Base-by-base conservation (phyloP, 1,139 yeast species). In the Taphrina betulina region DNA sequence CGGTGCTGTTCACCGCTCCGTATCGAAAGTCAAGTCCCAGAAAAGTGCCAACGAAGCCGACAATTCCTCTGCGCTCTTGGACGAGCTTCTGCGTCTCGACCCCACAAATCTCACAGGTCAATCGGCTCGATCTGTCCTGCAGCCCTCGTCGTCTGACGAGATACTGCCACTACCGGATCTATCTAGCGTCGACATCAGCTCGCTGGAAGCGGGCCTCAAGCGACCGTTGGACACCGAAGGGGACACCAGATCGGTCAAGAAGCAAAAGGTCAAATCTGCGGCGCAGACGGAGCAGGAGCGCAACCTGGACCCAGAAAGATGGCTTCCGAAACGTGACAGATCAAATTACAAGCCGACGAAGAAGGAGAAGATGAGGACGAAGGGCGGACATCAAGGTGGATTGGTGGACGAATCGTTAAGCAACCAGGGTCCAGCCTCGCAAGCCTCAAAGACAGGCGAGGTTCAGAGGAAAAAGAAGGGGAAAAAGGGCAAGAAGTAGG, bases 331-430 rank as follows among this genome's bases (percentile, higher is more conserved):
- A 16, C 56, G 56, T 14, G 56, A 52, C 23, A 16, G 56, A 5
- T 33, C 50, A n/a, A 35, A 17, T 8, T 52, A 52, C 50, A 52
- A 42, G 31, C 56, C 56, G n/a, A 19, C 50, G 3, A 41, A 41
- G 42, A 33, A 41, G 34, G 56, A 35, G 23, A 52, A 52, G 37
- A 44, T 29, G 29, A 42, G 35, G 28, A 42, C 37, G 3, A 20
- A 42, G 24, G 56, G 56, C 12, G 56, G 48, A 2, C 50, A 42
- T 16, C 56, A 52, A 34, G 56, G 56, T 17, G 56, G 56, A 20
- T 20, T 34, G 8, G 56, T 52, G 14, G 56, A 52, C 20, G 56
- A 52, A 24, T 36, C 50, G n/a, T 19, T 52, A 20, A 26, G 29
- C 23, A 19, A 22, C 14, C 48, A 35, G 36, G 48, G 56, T 5